Conservation (phyloP, 192 early-diverging fungal species). For the Kickxella alabastrina region DNA sequence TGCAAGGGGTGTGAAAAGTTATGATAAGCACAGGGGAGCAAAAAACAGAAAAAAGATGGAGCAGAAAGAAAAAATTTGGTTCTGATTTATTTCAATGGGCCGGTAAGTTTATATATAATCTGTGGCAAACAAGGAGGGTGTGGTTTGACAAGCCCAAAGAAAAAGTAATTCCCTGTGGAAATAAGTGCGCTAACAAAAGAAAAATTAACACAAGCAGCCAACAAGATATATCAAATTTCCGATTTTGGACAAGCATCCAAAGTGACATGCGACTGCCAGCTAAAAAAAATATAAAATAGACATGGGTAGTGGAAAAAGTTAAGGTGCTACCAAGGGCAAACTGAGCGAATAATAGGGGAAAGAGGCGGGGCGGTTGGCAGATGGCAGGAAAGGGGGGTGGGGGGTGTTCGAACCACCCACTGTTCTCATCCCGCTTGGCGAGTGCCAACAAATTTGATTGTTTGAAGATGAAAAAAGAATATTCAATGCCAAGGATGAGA, state of each 20-base stretch:
- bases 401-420: neutral
- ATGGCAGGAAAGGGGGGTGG: neutral
- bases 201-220: slow-evolving; percentile 2
- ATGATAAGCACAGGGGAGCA: no score
- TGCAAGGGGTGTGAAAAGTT: no score
- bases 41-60: no score
- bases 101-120: slow-evolving; percentile 6
- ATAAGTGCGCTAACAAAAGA: neutral
- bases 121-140: slow-evolving; percentile 4
- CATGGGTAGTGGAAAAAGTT: neutral
- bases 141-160: slow-evolving; percentile 4
- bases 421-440: slow-evolving; percentile 12
- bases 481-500: slow-evolving; percentile 3
- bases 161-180: neutral
- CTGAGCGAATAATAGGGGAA: neutral
- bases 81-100: neutral
- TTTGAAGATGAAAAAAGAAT: neutral
- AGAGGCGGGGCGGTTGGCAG: neutral
- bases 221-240: no score
- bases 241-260: slow-evolving; percentile 1
- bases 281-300: neutral
- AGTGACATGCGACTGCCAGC: slow-evolving; percentile 1
- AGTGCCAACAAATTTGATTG: neutral
- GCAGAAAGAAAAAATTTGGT: neutral
- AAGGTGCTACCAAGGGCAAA: neutral